Evolutionary conservation across 371 early-diverging fungal genomes (phyloP).

Genomic region (Rhizopus arrhizus): DNA sequence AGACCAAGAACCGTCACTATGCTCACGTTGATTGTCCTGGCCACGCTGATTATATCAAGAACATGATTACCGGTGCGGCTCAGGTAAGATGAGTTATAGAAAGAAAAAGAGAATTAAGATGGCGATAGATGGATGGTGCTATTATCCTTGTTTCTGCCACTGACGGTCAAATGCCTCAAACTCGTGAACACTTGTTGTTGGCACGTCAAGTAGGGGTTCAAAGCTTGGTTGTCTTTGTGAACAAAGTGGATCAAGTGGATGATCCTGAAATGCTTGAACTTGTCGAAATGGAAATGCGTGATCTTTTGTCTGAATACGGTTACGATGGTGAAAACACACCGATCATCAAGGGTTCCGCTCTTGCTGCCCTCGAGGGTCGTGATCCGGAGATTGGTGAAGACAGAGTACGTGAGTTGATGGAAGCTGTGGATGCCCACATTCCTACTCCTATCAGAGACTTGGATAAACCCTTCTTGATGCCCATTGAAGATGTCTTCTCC

Average conservation of each 20-base stretch:
- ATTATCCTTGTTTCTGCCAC: constrained; percentile 98
- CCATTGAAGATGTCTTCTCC: constrained; percentile 96
- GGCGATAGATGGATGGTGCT: constrained; percentile 89
- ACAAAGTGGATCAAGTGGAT: constrained; percentile 98
- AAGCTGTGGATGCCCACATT: constrained; percentile 91
- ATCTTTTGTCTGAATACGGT: constrained; percentile 88
- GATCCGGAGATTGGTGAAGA: constrained; percentile 91
- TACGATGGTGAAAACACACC: constrained; percentile 94
- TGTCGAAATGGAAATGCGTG: constrained; percentile 99
- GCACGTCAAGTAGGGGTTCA: constrained; percentile 97
- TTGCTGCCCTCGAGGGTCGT: constrained; percentile 93
- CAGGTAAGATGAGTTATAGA: constrained; percentile 57
- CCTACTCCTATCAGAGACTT: constrained; percentile 93
- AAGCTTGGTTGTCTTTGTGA: constrained; percentile 96
- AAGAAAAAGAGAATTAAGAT: constrained; percentile 8
- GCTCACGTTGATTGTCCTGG: constrained; percentile 99
- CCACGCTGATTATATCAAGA: constrained; percentile 99
- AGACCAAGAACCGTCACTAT: constrained; percentile 90
- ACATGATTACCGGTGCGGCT: constrained; percentile 99
- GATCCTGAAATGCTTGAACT: constrained; percentile 97
- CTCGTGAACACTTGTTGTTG: constrained; percentile 95
- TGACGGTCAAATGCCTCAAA: constrained; percentile 95
- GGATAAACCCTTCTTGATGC: constrained; percentile 99
- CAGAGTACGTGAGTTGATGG: constrained; percentile 89
- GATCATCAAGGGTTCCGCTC: constrained; percentile 95